phyloP scores from a whole-genome alignment of 768 basidiomycete genomes.

The Naematelia aurantialba region DNA sequence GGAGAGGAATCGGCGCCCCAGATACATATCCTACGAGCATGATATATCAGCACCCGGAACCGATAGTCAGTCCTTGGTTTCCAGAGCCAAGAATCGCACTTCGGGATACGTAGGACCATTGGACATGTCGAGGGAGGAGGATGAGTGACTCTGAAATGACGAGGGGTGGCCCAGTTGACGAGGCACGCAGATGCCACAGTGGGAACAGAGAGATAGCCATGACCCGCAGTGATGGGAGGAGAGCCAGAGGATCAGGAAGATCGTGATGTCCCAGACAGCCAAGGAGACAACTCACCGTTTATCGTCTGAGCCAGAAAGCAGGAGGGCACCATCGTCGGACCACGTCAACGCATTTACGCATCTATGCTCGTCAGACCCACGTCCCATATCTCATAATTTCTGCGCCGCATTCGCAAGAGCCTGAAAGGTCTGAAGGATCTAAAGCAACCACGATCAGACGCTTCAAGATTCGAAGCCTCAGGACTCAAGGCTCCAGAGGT shows the following conservation, averaged over 20 bases:
- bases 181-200: too few species aligned
- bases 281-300: conserved; percentile 32
- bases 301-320: conserved; percentile 50
- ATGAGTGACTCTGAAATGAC: background rate
- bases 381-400: conserved; percentile 74
- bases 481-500: background rate
- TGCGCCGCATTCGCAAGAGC: conserved; percentile 31
- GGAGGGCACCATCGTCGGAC: conserved; percentile 45
- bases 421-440: background rate
- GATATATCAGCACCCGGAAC: conserved; percentile 1
- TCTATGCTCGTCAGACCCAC: conserved; percentile 25
- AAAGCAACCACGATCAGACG: background rate
- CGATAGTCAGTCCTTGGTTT: too few species aligned
- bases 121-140: background rate
- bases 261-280: too few species aligned
- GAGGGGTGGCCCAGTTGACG: too few species aligned
- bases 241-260: too few species aligned
- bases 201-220: too few species aligned
- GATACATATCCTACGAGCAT: conserved; percentile 61
- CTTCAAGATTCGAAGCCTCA: background rate
- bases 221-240: background rate
- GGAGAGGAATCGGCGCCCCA: conserved; percentile 63
- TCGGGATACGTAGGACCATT: background rate
- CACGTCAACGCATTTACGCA: conserved; percentile 51
- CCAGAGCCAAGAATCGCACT: too few species aligned